Evolutionary conservation across 768 basidiomycete genomes (phyloP), one percentile per base, ranked within the genome.

Genomic region (Kwoniella europaea): DNA sequence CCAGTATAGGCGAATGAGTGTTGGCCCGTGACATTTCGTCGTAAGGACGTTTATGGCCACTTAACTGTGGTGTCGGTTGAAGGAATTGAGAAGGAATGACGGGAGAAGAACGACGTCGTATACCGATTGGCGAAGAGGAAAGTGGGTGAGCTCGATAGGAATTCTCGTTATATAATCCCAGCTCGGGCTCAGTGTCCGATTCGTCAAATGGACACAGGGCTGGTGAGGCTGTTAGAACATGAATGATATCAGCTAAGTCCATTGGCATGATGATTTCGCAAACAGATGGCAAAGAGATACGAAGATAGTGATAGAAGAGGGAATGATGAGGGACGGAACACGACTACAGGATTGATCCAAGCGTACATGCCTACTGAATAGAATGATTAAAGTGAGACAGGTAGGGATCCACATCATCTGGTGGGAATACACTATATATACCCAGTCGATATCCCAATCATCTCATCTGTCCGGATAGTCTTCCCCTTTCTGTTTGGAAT

Each of bases 1-100:
- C 68, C 52, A 70, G 52, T 24, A 70, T 63, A 6, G 68, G 68
- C 52, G 68, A 70, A 24, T 57, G 63, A 16, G 68, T 44, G 43
- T 59, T 60, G 22, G 54, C 68, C 41, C 62, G 57, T n/a, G 63
- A 62, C 68, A 69, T 69, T 20, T 53, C 68, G 62, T 61, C 59
- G 59, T 61, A 61, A 18, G 59, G 59, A 43, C 59, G 59, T n/a
- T 61, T 61, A n/a, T 61, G 59, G 15, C 59, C 59, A 61, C 59
- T 61, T 61, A 61, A 18, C 20, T 61, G 59, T 27, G 59, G 59
- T 9, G 42, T 61, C 9, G 59, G 59, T 61, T 61, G 59, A 12
- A 61, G 42, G 59, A 61, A 61, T 61, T 61, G 59, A 43, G 59
- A 61, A 43, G 59, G 42, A 61, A 61, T 61, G 59, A 61, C 59